These are phyloP conservation scores for Yamadazyma conglobata DNA, from an alignment of 1,139 yeast species.

Conservation along the genomic window DNA sequence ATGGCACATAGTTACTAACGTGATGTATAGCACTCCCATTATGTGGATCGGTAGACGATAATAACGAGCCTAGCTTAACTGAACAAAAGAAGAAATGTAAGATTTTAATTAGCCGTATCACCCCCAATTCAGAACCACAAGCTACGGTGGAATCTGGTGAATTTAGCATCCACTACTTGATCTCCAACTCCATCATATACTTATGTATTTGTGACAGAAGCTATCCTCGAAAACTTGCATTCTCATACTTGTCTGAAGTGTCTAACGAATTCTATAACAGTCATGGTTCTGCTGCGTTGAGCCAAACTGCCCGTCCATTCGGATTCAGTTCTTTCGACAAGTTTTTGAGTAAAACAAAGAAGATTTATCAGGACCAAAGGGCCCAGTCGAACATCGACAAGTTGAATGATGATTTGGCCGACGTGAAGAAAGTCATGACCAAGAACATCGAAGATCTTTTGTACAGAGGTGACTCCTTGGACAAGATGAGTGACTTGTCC, in stretches of 20 bases:
- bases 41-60: constrained; percentile 91
- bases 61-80: constrained; percentile 48
- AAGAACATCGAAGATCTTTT: constrained; percentile 91
- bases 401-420: constrained; percentile 82
- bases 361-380: constrained; percentile 84
- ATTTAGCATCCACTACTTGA: constrained; percentile 73
- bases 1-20: constrained; percentile 14
- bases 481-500: constrained; percentile 87
- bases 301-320: constrained; percentile 71
- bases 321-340: constrained; percentile 84
- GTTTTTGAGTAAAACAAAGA: constrained; percentile 82
- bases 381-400: constrained; percentile 87
- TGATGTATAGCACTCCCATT: constrained; percentile 72
- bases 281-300: constrained; percentile 69
- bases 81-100: constrained; percentile 88
- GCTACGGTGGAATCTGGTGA: constrained; percentile 82
- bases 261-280: constrained; percentile 78
- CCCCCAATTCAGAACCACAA: constrained; percentile 76
- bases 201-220: constrained; percentile 72
- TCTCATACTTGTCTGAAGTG: constrained; percentile 79
- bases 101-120: constrained; percentile 69
- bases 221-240: constrained; percentile 86
- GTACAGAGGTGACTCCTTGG: constrained; percentile 92
- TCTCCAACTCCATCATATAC: constrained; percentile 63
- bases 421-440: constrained; percentile 93